phyloP scores from a whole-genome alignment of 345 rosid genomes.

The Durio zibethinus region DNA sequence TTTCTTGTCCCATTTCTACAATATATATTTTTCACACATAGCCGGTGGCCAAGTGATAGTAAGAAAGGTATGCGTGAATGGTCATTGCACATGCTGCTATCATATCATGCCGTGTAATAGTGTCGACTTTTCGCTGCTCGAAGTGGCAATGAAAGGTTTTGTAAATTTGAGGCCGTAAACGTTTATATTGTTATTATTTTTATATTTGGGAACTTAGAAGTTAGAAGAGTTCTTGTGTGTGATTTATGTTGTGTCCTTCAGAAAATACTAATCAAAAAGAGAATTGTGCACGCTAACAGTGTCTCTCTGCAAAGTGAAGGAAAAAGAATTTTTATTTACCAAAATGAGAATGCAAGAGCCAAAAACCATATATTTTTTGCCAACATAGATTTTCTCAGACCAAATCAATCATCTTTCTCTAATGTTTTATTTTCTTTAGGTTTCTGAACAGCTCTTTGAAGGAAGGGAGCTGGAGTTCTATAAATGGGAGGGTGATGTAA shows the following conservation, averaged over 20 bases:
- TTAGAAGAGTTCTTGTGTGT: neutral
- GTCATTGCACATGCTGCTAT: neutral
- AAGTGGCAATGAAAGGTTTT: neutral
- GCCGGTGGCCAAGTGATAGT: slow-evolving; percentile 81
- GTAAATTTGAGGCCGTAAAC: neutral
- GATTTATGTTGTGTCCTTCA: neutral
- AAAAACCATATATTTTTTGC: neutral
- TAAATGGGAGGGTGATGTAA: slow-evolving; percentile 60
- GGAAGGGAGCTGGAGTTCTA: slow-evolving; percentile 72
- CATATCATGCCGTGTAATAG: neutral
- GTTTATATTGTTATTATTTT: neutral
- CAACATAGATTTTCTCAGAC: neutral
- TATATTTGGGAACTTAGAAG: neutral
- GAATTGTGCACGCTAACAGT: neutral
- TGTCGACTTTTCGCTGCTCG: neutral
- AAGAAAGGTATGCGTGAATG: slow-evolving; percentile 45
- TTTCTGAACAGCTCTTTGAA: slow-evolving; percentile 59
- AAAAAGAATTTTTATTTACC: neutral
- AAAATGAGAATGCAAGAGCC: neutral
- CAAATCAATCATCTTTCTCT: neutral
- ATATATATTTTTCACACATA: slow-evolving; percentile 81
- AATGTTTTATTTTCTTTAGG: slow-evolving; percentile 37
- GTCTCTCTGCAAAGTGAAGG: neutral
- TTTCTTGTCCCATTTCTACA: slow-evolving; percentile 87
- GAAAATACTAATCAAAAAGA: neutral